Conservation (phyloP, 768 basidiomycete species). For the Plicaturopsis crispa region DNA sequence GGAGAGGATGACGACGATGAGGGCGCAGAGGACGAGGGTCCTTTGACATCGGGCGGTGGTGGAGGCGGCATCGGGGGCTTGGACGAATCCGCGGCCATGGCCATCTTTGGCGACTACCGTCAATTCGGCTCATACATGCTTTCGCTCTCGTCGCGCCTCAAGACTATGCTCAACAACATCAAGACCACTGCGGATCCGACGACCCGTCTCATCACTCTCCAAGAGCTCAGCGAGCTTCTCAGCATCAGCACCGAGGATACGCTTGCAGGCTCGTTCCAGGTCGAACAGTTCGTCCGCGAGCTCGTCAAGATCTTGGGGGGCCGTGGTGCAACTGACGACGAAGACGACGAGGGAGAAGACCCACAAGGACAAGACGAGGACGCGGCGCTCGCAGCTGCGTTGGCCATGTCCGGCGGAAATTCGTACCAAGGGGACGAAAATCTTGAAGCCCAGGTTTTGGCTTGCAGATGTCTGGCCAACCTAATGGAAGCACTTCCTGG, state of each 20-base stretch:
- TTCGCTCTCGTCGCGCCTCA: constrained; percentile 79
- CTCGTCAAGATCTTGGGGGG: constrained; percentile 88
- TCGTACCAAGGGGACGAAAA: constrained; percentile 75
- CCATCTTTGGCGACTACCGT: constrained; percentile 82
- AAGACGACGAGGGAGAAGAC: constrained; percentile 61
- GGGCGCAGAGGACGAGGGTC: constrained; percentile 19
- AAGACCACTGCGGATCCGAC: constrained; percentile 78
- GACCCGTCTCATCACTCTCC: constrained; percentile 80
- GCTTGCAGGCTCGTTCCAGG: constrained; percentile 90
- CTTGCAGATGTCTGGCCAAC: constrained; percentile 94
- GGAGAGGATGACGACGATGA: constrained; percentile 34
- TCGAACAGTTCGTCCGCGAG: constrained; percentile 87
- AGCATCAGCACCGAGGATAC: constrained; percentile 98
- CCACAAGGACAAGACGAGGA: constrained; percentile 68
- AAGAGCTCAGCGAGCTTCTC: constrained; percentile 91
- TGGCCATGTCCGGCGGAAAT: constrained; percentile 64
- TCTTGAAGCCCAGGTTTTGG: constrained; percentile 90
- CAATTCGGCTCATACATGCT: constrained; percentile 91
- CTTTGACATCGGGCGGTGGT: constrained; percentile 1
- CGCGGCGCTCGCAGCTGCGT: constrained; percentile 79
- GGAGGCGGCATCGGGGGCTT: constrained; percentile 39
- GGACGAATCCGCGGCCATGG: constrained; percentile 67
- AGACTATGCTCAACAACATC: constrained; percentile 87
- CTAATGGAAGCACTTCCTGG: constrained; percentile 99
- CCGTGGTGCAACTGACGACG: constrained; percentile 63